phyloP scores from a whole-genome alignment of 108 stramenopile genomes.

The Craspedostauros australis region DNA sequence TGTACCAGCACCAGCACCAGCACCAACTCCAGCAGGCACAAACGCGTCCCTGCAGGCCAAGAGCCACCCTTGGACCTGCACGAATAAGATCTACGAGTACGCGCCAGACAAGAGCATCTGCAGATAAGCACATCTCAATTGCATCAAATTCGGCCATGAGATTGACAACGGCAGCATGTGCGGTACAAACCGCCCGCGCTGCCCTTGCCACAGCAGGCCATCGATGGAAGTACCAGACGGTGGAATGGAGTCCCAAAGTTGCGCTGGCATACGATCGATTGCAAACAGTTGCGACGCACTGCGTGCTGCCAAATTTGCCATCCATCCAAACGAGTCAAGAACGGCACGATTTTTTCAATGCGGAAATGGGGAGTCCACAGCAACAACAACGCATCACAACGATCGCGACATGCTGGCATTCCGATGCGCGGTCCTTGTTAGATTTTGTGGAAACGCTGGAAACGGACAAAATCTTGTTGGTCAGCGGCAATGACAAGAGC shows the following conservation, averaged over 20 bases:
- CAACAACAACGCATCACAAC: conserved; percentile 19
- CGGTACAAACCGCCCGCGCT: too few relatives aligned
- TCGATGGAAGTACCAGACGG: conserved; percentile 6
- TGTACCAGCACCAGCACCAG: too few relatives aligned
- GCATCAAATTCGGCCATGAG: too few relatives aligned
- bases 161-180: too few relatives aligned
- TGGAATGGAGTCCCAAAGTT: conserved; percentile 34
- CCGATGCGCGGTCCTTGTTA: conserved; percentile 4
- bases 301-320: conserved; percentile 32
- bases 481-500: conserved; percentile 32
- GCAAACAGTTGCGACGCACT: conserved; percentile 11
- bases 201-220: too few relatives aligned
- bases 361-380: too few relatives aligned
- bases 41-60: too few relatives aligned
- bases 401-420: conserved; percentile 28
- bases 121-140: too few relatives aligned
- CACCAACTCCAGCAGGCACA: too few relatives aligned
- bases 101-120: too few relatives aligned
- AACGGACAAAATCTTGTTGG: conserved; percentile 22
- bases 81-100: too few relatives aligned
- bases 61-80: too few relatives aligned
- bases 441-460: neutral
- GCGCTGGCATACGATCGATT: conserved; percentile 1
- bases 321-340: conserved; percentile 1
- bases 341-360: conserved; percentile 7